Evolutionary conservation across 805 yeast species (phyloP).

Genomic region (Phaffomyces thermotolerans): DNA sequence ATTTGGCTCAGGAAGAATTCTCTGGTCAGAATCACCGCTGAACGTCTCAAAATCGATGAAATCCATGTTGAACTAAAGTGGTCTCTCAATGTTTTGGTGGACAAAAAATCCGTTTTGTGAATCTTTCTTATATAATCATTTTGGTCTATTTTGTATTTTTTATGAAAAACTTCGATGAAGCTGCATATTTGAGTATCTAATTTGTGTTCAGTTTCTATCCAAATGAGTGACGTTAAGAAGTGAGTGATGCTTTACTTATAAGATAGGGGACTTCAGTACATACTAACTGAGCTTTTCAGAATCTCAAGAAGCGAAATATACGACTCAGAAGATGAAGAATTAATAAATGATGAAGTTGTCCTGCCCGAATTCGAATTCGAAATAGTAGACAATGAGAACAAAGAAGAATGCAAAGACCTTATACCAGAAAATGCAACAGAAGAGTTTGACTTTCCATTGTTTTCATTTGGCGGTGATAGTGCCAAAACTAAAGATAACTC

Average conservation of each 20-base stretch:
- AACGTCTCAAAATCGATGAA: slow-evolving; percentile 23
- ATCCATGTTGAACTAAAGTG: slow-evolving; percentile 14
- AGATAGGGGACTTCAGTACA: no score
- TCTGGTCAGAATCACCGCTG: neutral
- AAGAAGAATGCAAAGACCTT: neutral
- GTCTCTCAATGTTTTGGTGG: no score
- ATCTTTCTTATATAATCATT: no score
- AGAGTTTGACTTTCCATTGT: slow-evolving; percentile 24
- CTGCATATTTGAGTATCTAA: neutral
- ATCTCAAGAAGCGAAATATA: slow-evolving; percentile 19
- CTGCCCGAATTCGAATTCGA: slow-evolving; percentile 24
- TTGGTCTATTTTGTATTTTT: no score
- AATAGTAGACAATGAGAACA: slow-evolving; percentile 11
- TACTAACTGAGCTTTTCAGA: slow-evolving; percentile 6
- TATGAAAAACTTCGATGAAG: neutral
- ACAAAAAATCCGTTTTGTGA: no score
- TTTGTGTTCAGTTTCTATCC: no score
- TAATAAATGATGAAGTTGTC: slow-evolving; percentile 6
- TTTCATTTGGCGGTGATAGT: slow-evolving; percentile 18
- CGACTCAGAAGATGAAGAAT: slow-evolving; percentile 10
- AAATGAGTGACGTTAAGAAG: slow-evolving; percentile 8
- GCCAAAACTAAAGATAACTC: neutral
- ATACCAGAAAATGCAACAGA: neutral
- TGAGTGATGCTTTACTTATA: neutral
- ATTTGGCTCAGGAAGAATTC: slow-evolving; percentile 29